Percentiles rank a stretch among this genome's conserved stretches.
These are phyloP conservation scores for Tremella yokohamensis DNA, from an alignment of 768 basidiomycete species.

Conservation along the genomic window DNA sequence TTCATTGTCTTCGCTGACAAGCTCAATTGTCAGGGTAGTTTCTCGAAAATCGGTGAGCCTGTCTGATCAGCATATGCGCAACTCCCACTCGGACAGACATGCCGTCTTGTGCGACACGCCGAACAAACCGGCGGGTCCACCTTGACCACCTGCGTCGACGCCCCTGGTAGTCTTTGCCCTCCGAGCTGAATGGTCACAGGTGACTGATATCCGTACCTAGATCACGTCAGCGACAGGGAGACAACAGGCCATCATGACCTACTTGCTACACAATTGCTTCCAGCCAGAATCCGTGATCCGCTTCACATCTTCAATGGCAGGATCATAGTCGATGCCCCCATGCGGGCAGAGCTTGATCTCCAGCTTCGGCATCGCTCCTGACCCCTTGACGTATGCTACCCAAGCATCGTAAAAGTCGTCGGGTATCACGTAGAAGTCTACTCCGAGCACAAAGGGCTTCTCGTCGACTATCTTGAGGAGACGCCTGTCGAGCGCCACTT, in stretches of 20 bases:
- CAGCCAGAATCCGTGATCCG: constrained; percentile 20
- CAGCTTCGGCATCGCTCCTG: constrained; percentile 8
- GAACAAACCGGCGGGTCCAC: not conserved
- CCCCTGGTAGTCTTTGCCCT: constrained; percentile 1
- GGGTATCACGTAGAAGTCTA: constrained; percentile 24
- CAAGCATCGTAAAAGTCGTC: constrained; percentile 13
- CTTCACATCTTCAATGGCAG: constrained; percentile 9
- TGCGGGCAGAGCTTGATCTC: constrained; percentile 24
- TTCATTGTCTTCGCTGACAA: not conserved
- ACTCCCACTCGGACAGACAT: not conserved
- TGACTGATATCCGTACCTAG: not conserved
- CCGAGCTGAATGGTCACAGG: not conserved
- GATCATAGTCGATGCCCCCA: constrained; percentile 30
- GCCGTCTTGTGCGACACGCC: not conserved
- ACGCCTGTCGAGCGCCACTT: not conserved
- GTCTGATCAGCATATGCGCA: not conserved
- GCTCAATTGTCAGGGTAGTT: constrained; percentile 14
- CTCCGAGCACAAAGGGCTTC: constrained; percentile 13
- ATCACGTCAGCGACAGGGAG: not conserved
- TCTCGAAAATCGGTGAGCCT: constrained; percentile 12
- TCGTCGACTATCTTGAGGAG: not conserved
- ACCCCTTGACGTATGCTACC: constrained; percentile 11
- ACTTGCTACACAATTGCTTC: constrained; percentile 4
- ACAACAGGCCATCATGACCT: not conserved
- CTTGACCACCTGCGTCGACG: not conserved